phyloP scores from a whole-genome alignment of 2,329 filamentous ascomycete species.

The Aspergillus unguis region DNA sequence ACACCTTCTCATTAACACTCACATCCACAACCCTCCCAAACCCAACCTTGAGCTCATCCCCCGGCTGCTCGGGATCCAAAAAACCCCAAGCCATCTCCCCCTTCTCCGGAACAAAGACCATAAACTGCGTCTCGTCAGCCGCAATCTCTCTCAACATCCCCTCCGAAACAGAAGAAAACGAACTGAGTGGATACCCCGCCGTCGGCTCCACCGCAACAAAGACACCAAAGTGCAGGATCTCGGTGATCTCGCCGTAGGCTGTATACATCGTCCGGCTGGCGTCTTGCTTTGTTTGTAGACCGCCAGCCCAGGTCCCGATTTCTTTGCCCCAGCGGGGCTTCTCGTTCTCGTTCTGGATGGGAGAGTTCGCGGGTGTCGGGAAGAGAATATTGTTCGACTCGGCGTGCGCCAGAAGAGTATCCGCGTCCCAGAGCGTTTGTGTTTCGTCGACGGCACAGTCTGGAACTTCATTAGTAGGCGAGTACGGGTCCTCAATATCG shows the following conservation, averaged over 20 bases:
- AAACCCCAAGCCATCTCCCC: background rate
- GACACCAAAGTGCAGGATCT: background rate
- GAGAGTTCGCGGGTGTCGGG: no score
- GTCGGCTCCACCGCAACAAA: background rate
- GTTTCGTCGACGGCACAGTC: no score
- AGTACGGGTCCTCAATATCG: no score
- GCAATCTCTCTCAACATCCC: background rate
- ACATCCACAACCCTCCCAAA: background rate
- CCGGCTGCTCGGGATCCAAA: background rate
- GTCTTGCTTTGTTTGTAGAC: background rate
- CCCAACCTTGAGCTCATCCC: background rate
- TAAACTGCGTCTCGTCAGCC: background rate
- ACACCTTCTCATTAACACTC: background rate
- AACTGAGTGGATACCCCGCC: background rate
- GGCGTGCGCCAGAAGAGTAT: no score
- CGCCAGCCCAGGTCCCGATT: background rate
- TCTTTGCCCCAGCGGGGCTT: background rate
- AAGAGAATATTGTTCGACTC: no score
- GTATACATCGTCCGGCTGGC: background rate
- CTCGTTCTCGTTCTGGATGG: no score
- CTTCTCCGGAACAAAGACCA: background rate
- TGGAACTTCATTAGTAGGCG: no score
- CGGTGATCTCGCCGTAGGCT: background rate
- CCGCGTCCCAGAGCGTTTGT: no score
- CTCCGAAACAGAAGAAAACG: background rate